Evolutionary conservation across 805 yeast species (phyloP).

Genomic region (Cyberlindnera veronae): DNA sequence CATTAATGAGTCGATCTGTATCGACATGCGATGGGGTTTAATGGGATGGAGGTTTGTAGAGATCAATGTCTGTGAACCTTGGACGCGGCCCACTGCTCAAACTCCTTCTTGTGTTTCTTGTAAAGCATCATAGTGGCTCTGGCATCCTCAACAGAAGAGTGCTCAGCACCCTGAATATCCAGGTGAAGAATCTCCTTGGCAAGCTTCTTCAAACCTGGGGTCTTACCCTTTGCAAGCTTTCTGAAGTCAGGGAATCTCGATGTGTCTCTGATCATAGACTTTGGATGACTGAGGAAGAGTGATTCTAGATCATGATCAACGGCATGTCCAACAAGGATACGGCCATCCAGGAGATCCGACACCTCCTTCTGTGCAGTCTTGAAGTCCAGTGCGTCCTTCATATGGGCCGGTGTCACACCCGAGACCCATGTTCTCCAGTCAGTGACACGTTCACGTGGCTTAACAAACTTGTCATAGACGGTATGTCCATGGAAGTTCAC

Average conservation of each 20-base stretch:
- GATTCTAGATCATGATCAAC: slow-evolving; percentile 73
- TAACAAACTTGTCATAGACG: slow-evolving; percentile 69
- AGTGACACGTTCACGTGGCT: slow-evolving; percentile 70
- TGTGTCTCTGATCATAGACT: slow-evolving; percentile 66
- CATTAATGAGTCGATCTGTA: background rate
- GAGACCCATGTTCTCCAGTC: slow-evolving; percentile 94
- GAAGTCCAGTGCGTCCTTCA: slow-evolving; percentile 65
- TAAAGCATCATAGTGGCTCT: slow-evolving; percentile 82
- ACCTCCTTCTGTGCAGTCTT: slow-evolving; percentile 61
- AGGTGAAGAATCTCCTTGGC: slow-evolving; percentile 51
- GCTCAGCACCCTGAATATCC: slow-evolving; percentile 70
- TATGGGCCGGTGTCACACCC: slow-evolving; percentile 71
- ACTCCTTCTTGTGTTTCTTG: slow-evolving; percentile 55
- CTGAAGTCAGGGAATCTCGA: slow-evolving; percentile 57
- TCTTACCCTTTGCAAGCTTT: slow-evolving; percentile 57
- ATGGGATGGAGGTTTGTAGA: no score
- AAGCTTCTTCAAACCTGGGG: slow-evolving; percentile 70
- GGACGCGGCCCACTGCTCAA: slow-evolving; percentile 40
- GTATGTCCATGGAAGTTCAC: slow-evolving; percentile 79
- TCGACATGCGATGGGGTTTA: no score
- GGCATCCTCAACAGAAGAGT: slow-evolving; percentile 90
- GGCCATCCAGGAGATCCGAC: slow-evolving; percentile 47
- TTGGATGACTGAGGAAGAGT: slow-evolving; percentile 65
- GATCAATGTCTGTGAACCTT: slow-evolving; percentile 5
- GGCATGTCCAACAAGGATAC: slow-evolving; percentile 81